phyloP scores from a whole-genome alignment of 441 rosid species.

The Corymbia citriodora region DNA sequence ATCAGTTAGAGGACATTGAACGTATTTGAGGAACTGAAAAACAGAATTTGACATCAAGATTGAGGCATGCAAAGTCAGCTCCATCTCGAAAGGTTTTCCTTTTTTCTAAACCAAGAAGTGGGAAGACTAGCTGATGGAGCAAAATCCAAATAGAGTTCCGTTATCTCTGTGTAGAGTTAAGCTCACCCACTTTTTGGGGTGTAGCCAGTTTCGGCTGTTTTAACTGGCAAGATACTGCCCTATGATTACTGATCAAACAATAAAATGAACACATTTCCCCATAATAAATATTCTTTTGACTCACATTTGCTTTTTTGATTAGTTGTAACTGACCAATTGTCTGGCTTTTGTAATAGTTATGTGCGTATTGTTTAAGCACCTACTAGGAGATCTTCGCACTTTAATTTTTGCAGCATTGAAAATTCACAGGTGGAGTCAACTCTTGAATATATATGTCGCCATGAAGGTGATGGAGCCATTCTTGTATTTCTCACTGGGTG shows the following conservation, averaged over 20 bases:
- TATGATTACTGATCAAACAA: not conserved
- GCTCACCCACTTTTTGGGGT: not conserved
- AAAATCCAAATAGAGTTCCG: not conserved
- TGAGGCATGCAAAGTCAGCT: not conserved
- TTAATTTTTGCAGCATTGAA: not conserved
- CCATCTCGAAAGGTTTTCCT: not conserved
- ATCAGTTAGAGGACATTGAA: not conserved
- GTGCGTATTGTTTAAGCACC: not conserved
- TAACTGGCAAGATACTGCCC: not conserved
- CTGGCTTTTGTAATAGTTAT: not conserved
- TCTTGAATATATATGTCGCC: conserved; percentile 65
- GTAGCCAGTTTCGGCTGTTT: not conserved
- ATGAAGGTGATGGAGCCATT: conserved; percentile 85
- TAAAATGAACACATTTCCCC: not conserved
- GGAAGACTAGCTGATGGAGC: not conserved
- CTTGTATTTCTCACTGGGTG: conserved; percentile 95
- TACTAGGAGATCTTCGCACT: not conserved
- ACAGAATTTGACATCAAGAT: not conserved
- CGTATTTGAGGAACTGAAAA: not conserved
- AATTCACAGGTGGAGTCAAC: conserved; percentile 70
- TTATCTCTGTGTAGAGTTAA: not conserved
- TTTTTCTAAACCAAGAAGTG: not conserved
- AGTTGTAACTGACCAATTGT: not conserved
- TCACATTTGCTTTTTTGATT: not conserved
- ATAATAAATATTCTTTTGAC: not conserved